Evolutionary conservation across 2,329 filamentous ascomycete genomes (phyloP).

Genomic region (Alternaria sp.): DNA sequence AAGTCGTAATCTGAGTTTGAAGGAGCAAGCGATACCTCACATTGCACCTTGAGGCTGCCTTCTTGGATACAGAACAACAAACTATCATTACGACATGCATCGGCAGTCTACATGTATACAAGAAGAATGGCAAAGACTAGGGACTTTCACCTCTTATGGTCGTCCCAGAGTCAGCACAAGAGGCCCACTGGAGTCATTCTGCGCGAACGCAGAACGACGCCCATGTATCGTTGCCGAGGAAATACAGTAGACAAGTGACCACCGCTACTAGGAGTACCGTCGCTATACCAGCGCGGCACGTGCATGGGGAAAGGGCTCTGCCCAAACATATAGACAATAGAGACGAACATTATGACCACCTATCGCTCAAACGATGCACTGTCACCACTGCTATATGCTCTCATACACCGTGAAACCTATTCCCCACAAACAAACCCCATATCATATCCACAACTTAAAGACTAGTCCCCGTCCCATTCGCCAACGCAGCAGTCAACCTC

Average conservation of each 20-base stretch:
- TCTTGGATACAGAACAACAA: neutral
- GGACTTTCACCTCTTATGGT: neutral
- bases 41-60: conserved; percentile 6
- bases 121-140: neutral
- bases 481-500: neutral
- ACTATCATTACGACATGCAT: neutral
- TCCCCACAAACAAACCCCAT: no score
- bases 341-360: neutral
- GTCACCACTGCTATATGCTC: no score
- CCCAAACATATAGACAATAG: neutral
- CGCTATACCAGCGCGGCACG: neutral
- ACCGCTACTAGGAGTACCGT: neutral
- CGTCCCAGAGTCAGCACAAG: no score
- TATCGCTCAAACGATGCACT: no score
- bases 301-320: neutral
- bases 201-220: neutral
- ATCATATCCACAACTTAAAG: neutral
- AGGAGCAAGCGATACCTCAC: conserved; percentile 6
- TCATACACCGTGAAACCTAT: neutral
- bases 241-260: neutral
- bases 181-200: no score
- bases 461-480: neutral
- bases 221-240: neutral
- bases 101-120: neutral
- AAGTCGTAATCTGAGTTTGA: conserved; percentile 21